Conservation (phyloP, 1,284 basidiomycete species). For the Ceratobasidium sp. region DNA sequence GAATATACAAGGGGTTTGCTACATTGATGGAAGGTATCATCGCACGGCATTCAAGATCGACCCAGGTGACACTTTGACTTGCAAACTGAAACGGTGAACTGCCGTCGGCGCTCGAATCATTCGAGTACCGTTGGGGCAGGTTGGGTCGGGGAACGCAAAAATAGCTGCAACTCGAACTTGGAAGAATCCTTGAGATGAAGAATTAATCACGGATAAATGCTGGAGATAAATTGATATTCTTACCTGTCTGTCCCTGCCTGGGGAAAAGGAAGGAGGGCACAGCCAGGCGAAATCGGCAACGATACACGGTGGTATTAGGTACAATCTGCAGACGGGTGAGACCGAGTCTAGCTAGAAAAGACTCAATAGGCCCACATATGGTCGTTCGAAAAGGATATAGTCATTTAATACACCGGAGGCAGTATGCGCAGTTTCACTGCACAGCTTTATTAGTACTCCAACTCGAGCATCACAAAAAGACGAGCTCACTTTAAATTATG, state of each 20-base stretch:
- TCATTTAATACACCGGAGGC: conserved; percentile 30
- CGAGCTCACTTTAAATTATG: conserved; percentile 31
- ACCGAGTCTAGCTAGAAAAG: not conserved
- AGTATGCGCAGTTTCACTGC: conserved; percentile 35
- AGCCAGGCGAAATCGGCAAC: conserved; percentile 41
- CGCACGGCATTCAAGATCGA: conserved; percentile 44
- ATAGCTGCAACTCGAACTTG: conserved; percentile 35
- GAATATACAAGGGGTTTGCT: conserved; percentile 8
- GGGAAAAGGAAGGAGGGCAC: conserved; percentile 31
- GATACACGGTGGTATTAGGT: conserved; percentile 35
- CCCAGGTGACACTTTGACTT: conserved; percentile 42
- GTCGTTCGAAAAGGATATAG: conserved; percentile 41
- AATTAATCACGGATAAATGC: conserved; percentile 11
- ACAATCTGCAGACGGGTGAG: conserved; percentile 18
- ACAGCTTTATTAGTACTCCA: not conserved
- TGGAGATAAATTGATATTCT: not conserved
- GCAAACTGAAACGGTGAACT: conserved; percentile 42
- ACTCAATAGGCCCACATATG: conserved; percentile 20
- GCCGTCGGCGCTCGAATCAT: conserved; percentile 34
- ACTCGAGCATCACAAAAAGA: not conserved
- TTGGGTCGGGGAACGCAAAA: conserved; percentile 35
- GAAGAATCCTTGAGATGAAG: conserved; percentile 28
- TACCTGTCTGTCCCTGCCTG: conserved; percentile 32
- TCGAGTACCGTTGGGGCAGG: conserved; percentile 4
- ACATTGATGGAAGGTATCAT: not conserved